These are phyloP conservation scores for Neurospora hispaniola DNA, from an alignment of 495 filamentous ascomycete genomes.

Conservation along the genomic window DNA sequence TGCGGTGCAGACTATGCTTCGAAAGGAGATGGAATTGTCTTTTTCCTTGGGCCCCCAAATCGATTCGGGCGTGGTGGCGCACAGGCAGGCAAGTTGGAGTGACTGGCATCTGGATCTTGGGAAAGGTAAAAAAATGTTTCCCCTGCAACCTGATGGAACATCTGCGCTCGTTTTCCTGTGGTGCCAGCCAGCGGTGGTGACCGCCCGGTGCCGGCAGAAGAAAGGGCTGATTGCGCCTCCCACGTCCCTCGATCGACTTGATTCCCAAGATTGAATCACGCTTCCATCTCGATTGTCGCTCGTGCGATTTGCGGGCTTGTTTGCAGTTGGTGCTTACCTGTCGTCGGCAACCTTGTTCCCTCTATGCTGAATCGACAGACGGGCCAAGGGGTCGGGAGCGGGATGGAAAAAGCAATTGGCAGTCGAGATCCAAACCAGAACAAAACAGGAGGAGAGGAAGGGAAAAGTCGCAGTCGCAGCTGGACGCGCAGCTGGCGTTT, in stretches of 20 bases:
- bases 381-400: not conserved
- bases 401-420: not conserved
- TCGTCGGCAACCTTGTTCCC: not conserved
- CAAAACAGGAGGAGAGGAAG: slow-evolving; percentile 6
- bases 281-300: not conserved
- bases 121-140: slow-evolving; percentile 16
- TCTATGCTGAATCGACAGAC: not conserved
- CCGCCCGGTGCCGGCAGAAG: not conserved
- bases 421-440: slow-evolving; percentile 2
- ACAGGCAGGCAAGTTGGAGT: slow-evolving; percentile 1
- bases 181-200: not conserved
- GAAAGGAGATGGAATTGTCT: not conserved
- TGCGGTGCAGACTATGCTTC: not conserved
- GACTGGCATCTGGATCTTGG: slow-evolving; percentile 3
- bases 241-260: not conserved
- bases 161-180: not conserved
- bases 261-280: not conserved
- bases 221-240: not conserved
- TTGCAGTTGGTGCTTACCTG: not conserved
- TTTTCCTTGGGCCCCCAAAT: slow-evolving; percentile 8
- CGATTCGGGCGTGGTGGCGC: slow-evolving; percentile 1
- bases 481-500: not conserved
- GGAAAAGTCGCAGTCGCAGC: slow-evolving; percentile 7
- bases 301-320: not conserved
- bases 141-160: slow-evolving; percentile 1